These are phyloP conservation scores for Fusarium annulatum DNA, from an alignment of 2,329 filamentous ascomycete genomes.

Conservation along the genomic window DNA sequence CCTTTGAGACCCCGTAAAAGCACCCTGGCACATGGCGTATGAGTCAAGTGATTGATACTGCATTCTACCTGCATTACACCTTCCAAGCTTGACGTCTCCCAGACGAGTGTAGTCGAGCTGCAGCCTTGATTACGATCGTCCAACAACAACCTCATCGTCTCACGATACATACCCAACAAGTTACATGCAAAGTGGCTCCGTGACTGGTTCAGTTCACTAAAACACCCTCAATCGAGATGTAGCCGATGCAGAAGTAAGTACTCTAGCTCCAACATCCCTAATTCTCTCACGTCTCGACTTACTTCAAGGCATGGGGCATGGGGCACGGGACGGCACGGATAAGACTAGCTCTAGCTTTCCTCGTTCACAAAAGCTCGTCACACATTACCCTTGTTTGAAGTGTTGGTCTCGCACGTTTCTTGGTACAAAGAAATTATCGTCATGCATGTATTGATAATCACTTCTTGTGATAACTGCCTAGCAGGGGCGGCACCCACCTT, in stretches of 20 bases:
- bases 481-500: slow-evolving; percentile 6
- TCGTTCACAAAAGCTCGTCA: slow-evolving; percentile 4
- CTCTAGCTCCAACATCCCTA: slow-evolving; percentile 13
- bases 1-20: slow-evolving; percentile 28
- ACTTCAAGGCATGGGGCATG: slow-evolving; percentile 15
- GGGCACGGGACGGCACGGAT: slow-evolving; percentile 22
- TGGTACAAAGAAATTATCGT: slow-evolving; percentile 9
- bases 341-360: slow-evolving; percentile 8
- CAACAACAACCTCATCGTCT: slow-evolving; percentile 21
- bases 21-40: slow-evolving; percentile 44
- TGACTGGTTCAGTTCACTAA: not conserved
- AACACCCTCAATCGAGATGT: slow-evolving; percentile 26
- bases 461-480: slow-evolving; percentile 19
- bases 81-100: slow-evolving; percentile 31
- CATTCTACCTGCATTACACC: slow-evolving; percentile 23
- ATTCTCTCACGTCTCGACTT: slow-evolving; percentile 12
- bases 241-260: slow-evolving; percentile 17
- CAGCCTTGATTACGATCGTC: slow-evolving; percentile 26
- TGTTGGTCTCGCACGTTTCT: slow-evolving; percentile 18
- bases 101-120: slow-evolving; percentile 33
- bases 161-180: slow-evolving; percentile 36
- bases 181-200: slow-evolving; percentile 40
- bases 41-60: slow-evolving; percentile 48
- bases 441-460: slow-evolving; percentile 11
- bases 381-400: slow-evolving; percentile 15